A percentile compares a stretch with the other conserved stretches of the same genome.
phyloP scores from a whole-genome alignment of 2,329 filamentous ascomycete species.

The Aspergillus fijiensis region DNA sequence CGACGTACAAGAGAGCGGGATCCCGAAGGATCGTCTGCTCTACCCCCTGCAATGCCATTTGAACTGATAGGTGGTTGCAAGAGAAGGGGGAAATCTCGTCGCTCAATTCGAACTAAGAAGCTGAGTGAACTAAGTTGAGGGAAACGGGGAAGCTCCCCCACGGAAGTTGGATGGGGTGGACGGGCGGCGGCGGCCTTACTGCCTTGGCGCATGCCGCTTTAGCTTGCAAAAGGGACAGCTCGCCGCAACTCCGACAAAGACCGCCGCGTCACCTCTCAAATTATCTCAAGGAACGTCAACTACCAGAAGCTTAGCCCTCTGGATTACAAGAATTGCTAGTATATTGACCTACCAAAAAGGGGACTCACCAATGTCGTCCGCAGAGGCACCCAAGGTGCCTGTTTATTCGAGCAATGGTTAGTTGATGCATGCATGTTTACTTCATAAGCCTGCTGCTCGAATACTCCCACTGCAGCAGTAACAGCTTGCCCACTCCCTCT shows the following conservation, averaged over 20 bases:
- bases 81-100: not conserved
- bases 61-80: conserved; percentile 10
- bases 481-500: too few relatives aligned
- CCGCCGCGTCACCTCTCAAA: not conserved
- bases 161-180: conserved; percentile 15
- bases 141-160: conserved; percentile 11
- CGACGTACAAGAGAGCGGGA: conserved; percentile 88
- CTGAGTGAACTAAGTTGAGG: conserved; percentile 7
- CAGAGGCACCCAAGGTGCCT: conserved; percentile 41
- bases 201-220: conserved; percentile 19
- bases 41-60: conserved; percentile 75
- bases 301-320: not conserved
- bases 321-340: not conserved
- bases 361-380: conserved; percentile 25
- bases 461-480: not conserved
- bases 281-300: too few relatives aligned
- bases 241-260: conserved; percentile 31
- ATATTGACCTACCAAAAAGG: not conserved
- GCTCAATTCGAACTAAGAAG: conserved; percentile 4
- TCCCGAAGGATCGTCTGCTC: conserved; percentile 97
- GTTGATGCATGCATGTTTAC: conserved; percentile 10
- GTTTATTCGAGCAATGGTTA: conserved; percentile 48
- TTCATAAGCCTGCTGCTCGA: not conserved
- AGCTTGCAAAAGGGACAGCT: conserved; percentile 35
- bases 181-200: conserved; percentile 12